Conservation (phyloP, 2,329 filamentous ascomycete species). For the Xylariaceae sp. region DNA sequence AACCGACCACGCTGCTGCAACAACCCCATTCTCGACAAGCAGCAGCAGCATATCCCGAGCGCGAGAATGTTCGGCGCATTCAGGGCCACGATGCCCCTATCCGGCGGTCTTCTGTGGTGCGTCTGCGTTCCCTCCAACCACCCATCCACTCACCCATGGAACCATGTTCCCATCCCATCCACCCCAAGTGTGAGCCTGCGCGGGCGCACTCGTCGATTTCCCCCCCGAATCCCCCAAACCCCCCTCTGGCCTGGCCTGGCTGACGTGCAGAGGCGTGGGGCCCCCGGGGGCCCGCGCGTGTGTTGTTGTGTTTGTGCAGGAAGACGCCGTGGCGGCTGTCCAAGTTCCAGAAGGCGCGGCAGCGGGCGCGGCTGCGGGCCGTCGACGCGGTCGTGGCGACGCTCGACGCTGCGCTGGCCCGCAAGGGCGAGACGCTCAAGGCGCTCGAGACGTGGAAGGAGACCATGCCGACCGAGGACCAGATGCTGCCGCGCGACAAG, state of each 20-base stretch:
- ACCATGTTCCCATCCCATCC: too few species aligned
- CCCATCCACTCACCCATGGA: too few species aligned
- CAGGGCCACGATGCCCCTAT: conserved; percentile 68
- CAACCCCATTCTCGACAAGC: too few species aligned
- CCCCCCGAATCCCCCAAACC: too few species aligned
- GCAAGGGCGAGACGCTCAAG: conserved; percentile 64
- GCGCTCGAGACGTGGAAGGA: conserved; percentile 84
- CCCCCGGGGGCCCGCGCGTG: too few species aligned
- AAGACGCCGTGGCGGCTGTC: conserved; percentile 98
- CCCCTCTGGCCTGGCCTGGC: too few species aligned
- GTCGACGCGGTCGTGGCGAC: conserved; percentile 86
- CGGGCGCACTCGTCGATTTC: too few species aligned
- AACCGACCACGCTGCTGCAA: too few species aligned
- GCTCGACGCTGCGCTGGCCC: conserved; percentile 68
- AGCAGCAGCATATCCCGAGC: conserved; percentile 5
- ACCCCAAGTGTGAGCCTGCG: too few species aligned
- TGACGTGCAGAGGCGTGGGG: too few species aligned
- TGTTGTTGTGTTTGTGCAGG: conserved; percentile 42
- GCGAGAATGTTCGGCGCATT: conserved; percentile 74
- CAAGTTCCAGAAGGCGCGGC: conserved; percentile 79
- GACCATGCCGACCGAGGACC: conserved; percentile 90
- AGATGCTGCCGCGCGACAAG: conserved; percentile 96
- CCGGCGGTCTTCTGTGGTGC: conserved; percentile 77
- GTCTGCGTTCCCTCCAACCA: conserved; percentile 6
- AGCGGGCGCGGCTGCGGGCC: conserved; percentile 71